Evolutionary conservation across 768 basidiomycete species (phyloP).

Genomic region (Lactarius indigo): DNA sequence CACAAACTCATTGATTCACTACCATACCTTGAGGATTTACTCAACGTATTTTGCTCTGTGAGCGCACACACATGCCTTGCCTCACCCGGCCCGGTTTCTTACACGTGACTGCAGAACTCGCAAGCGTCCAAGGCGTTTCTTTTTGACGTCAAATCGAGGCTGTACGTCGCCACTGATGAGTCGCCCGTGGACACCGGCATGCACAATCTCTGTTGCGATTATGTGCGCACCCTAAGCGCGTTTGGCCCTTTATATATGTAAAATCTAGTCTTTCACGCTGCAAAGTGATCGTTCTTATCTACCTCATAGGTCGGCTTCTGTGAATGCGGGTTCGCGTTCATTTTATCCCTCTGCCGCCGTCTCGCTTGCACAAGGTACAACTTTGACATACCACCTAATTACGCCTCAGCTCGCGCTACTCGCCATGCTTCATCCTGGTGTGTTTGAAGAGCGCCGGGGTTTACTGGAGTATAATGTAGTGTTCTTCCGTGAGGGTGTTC

Average conservation of each 20-base stretch:
- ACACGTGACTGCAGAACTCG: slow-evolving; percentile 57
- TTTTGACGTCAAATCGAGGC: slow-evolving; percentile 78
- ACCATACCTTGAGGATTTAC: slow-evolving; percentile 80
- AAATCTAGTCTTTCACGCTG: slow-evolving; percentile 12
- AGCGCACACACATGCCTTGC: slow-evolving; percentile 23
- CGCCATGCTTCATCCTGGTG: slow-evolving; percentile 66
- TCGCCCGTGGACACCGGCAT: slow-evolving; percentile 88
- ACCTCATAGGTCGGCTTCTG: slow-evolving; percentile 13
- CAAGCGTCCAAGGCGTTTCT: slow-evolving; percentile 92
- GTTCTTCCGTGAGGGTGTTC: slow-evolving; percentile 77
- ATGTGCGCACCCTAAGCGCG: slow-evolving; percentile 79
- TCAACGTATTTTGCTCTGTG: slow-evolving; percentile 83
- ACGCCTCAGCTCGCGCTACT: slow-evolving; percentile 68
- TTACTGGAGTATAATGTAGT: slow-evolving; percentile 86
- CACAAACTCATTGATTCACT: slow-evolving; percentile 84
- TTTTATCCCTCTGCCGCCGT: slow-evolving; percentile 72
- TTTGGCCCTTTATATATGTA: slow-evolving; percentile 87
- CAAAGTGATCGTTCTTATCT: slow-evolving; percentile 6
- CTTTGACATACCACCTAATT: slow-evolving; percentile 81
- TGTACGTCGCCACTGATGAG: slow-evolving; percentile 92
- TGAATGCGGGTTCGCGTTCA: slow-evolving; percentile 35
- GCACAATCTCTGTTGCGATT: slow-evolving; percentile 88
- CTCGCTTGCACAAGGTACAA: slow-evolving; percentile 61
- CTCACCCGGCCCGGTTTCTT: not conserved
- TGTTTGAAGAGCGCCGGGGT: slow-evolving; percentile 69